phyloP scores from a whole-genome alignment of 768 basidiomycete species.

The Xerocomus spinulosus region DNA sequence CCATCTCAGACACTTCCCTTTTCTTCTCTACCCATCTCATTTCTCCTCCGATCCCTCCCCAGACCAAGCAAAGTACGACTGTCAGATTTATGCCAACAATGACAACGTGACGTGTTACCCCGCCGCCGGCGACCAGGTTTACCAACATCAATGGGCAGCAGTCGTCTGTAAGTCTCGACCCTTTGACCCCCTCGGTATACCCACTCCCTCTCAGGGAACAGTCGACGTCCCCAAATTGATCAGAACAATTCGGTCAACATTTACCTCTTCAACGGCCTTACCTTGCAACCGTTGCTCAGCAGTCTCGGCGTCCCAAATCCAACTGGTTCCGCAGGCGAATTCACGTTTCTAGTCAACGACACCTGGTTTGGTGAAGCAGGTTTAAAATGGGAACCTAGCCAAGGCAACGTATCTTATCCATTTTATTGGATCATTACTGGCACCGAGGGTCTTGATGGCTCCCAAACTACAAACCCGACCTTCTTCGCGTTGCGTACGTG shows the following conservation, averaged over 20 bases:
- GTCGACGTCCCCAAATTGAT: conserved; percentile 57
- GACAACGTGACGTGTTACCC: conserved; percentile 78
- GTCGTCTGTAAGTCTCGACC: conserved; percentile 66
- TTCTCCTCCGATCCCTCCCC: conserved; percentile 2
- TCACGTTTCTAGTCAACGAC: conserved; percentile 62
- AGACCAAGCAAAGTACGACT: conserved; percentile 42
- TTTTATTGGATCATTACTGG: conserved; percentile 77
- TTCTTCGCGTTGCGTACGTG: conserved; percentile 80
- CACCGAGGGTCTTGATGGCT: conserved; percentile 46
- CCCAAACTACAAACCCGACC: conserved; percentile 60
- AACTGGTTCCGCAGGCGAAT: conserved; percentile 51
- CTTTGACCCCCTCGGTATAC: conserved; percentile 8
- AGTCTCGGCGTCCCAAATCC: conserved; percentile 45
- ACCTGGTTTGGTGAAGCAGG: conserved; percentile 65
- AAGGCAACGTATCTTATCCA: conserved; percentile 52
- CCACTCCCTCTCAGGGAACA: conserved; percentile 57
- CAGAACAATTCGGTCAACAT: conserved; percentile 66
- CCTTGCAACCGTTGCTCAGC: conserved; percentile 45
- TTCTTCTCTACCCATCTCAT: conserved; percentile 8
- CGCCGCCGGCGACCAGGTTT: conserved; percentile 43
- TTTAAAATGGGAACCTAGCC: conserved; percentile 39
- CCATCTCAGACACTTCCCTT: conserved; percentile 5
- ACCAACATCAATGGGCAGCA: conserved; percentile 71
- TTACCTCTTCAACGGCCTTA: conserved; percentile 74
- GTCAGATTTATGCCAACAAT: conserved; percentile 61